Evolutionary conservation across 305 asterid genomes (phyloP), one percentile per base, ranked within the genome.

Genomic region (Vinca major): DNA sequence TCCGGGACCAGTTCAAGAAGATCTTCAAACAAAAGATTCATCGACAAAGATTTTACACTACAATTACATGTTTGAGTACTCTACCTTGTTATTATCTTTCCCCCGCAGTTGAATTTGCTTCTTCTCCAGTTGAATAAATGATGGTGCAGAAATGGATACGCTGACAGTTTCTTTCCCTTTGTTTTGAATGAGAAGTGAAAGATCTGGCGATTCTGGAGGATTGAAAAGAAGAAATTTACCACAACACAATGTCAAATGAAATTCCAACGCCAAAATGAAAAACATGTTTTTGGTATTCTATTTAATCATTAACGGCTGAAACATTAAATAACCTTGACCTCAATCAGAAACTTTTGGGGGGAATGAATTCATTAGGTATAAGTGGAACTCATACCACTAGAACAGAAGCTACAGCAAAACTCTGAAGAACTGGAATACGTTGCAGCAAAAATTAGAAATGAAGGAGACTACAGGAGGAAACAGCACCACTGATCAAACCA

Each of bases 171-270:
- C 81, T 79, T 85, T 84, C 75, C 89, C 94, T 78, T 77, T 83
- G 89, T 89, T 89, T 73, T 86, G 90, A 80, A 91, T 83, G 82
- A 89, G 77, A 68, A 91, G 90, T 7, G 96, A 91, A 68, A 88
- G 90, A 4, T 82, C 83, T 39, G 95, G 93, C 63, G 93, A 85
- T 57, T 91, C 98, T 91, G 90, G 76, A 49, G 71, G 64, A 68
- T 56, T 71, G 65, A 79, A 72, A 75, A 72, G 65, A 71, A 11
- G 48, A 16, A 71, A 64, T 3, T 45, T 20, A 67, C 12, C n/a
- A 36, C 57, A 72, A 21, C 21, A 41, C 0, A 51, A 17, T 3
- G 49, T 48, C 49, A 57, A 16, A 58, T 11, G 20, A 4, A 62
- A 45, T n/a, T 13, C 16, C 11, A 55, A 26, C 17, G 52, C 45